These are phyloP conservation scores for Ceratobasidium sp. DNA, from an alignment of 1,284 basidiomycete species.

Conservation along the genomic window DNA sequence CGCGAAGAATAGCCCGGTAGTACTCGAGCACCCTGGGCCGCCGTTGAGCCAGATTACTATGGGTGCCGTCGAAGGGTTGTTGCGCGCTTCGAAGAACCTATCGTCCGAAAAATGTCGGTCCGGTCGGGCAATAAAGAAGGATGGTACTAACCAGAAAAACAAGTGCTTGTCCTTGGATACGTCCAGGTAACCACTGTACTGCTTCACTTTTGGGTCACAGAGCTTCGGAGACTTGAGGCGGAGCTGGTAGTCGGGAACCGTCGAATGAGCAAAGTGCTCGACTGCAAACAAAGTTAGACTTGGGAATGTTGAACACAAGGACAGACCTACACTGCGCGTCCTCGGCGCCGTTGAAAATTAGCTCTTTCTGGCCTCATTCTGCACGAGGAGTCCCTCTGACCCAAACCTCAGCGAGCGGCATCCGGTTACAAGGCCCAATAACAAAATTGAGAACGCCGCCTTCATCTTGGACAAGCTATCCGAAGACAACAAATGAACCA, in stretches of 20 bases:
- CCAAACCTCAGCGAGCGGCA: no score
- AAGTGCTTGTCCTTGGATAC: slow-evolving; percentile 55
- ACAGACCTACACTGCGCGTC: neutral
- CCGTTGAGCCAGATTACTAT: slow-evolving; percentile 57
- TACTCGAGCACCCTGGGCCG: slow-evolving; percentile 52
- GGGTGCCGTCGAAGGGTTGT: slow-evolving; percentile 55
- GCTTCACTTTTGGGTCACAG: slow-evolving; percentile 56
- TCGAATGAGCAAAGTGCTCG: slow-evolving; percentile 54
- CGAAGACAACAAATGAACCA: no score
- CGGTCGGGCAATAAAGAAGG: neutral
- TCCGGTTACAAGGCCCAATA: no score
- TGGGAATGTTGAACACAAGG: neutral
- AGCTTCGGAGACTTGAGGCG: slow-evolving; percentile 51
- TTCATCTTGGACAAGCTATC: no score
- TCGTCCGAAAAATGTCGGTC: neutral
- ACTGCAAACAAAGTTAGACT: slow-evolving; percentile 41
- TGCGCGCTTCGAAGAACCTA: slow-evolving; percentile 53
- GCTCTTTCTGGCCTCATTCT: neutral
- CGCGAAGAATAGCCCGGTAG: slow-evolving; percentile 52
- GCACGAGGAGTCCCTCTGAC: no score
- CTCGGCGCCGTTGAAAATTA: neutral
- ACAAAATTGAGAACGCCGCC: no score
- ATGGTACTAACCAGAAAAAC: slow-evolving; percentile 47
- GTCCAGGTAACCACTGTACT: slow-evolving; percentile 59
- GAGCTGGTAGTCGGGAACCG: slow-evolving; percentile 56